A percentile compares a stretch with the other conserved stretches of the same genome.
These are phyloP conservation scores for Cystobasidium sp. DNA, from an alignment of 1,284 basidiomycete species.

Conservation along the genomic window DNA sequence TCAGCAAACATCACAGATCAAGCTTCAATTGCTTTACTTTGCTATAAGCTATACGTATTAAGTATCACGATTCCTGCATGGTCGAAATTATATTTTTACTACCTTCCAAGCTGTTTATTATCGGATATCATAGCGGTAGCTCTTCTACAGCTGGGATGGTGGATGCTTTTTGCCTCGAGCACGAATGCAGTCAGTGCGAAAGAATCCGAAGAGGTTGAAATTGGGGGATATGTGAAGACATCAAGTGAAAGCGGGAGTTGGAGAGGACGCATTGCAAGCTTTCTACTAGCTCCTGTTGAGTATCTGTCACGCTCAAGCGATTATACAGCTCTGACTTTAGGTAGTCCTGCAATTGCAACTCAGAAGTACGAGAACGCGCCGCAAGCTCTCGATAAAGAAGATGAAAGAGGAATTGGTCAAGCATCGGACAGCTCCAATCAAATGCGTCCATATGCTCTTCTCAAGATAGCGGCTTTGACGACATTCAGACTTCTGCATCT, in stretches of 20 bases:
- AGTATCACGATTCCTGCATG: conserved; percentile 7
- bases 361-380: too few species aligned
- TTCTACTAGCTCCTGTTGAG: too few species aligned
- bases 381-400: too few species aligned
- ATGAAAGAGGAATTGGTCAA: too few species aligned
- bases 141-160: conserved; percentile 5
- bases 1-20: conserved; percentile 1
- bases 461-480: neutral
- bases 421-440: neutral
- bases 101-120: conserved; percentile 15
- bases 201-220: neutral
- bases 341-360: too few species aligned
- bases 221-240: too few species aligned
- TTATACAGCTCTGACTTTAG: too few species aligned
- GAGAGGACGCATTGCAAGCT: too few species aligned
- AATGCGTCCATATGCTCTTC: neutral
- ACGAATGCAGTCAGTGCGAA: neutral
- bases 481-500: neutral
- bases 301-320: too few species aligned
- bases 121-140: conserved; percentile 7
- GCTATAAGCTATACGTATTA: conserved; percentile 21
- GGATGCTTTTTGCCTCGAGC: neutral
- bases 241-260: too few species aligned
- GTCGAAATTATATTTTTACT: conserved; percentile 20
- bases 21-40: conserved; percentile 20